Evolutionary conservation across 306 rosid genomes (phyloP).

Genomic region (Citrullus colocynthis): DNA sequence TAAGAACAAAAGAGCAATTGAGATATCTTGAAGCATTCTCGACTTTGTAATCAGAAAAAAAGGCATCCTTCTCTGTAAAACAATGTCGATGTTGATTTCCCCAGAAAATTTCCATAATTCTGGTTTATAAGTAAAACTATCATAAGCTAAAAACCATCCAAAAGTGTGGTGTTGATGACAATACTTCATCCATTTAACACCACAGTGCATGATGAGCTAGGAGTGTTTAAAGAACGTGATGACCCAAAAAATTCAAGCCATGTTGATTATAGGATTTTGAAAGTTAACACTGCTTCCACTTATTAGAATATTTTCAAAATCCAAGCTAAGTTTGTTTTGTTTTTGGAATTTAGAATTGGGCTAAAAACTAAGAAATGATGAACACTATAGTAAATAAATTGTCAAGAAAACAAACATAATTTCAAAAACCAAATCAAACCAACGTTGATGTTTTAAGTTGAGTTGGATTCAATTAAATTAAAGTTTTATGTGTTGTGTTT

Average conservation of each 20-base stretch:
- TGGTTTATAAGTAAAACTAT: background rate
- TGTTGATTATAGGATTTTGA: too few species aligned
- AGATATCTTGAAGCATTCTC: background rate
- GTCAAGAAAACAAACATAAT: too few species aligned
- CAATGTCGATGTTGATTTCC: background rate
- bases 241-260: too few species aligned
- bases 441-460: too few species aligned
- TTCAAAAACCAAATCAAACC: too few species aligned
- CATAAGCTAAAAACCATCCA: background rate
- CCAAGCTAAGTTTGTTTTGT: too few species aligned
- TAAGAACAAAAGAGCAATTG: background rate
- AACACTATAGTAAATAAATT: too few species aligned
- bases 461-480: background rate
- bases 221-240: background rate
- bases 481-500: too few species aligned
- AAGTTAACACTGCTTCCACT: too few species aligned
- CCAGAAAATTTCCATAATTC: background rate
- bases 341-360: too few species aligned
- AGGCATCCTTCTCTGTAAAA: background rate
- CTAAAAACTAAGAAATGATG: too few species aligned
- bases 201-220: background rate
- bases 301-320: too few species aligned
- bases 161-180: background rate
- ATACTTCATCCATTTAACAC: background rate
- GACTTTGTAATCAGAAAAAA: background rate